Conservation (phyloP, 2,329 filamentous ascomycete genomes). For the Laburnicola sp. region DNA sequence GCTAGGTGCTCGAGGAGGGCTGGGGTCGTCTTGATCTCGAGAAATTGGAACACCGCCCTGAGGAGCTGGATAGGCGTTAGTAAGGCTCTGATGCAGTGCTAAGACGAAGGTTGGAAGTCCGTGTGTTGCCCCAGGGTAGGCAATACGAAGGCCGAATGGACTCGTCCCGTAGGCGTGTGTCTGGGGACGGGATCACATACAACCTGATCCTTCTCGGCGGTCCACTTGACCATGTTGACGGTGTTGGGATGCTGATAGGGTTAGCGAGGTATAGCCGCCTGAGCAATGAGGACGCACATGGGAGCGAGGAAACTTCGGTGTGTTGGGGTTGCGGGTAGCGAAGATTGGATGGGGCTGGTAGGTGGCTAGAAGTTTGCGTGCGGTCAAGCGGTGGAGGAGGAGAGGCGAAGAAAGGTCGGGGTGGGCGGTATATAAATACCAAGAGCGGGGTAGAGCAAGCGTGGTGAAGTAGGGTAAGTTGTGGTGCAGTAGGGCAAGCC, state of each 20-base stretch:
- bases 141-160: no score
- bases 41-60: slow-evolving; percentile 22
- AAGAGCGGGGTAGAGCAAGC: not conserved
- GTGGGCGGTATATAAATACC: slow-evolving; percentile 1
- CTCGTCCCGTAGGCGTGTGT: not conserved
- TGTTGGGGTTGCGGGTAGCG: no score
- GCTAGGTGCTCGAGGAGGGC: slow-evolving; percentile 20
- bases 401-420: not conserved
- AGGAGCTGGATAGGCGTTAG: slow-evolving; percentile 20
- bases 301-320: no score
- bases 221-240: slow-evolving; percentile 28
- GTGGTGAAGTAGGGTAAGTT: slow-evolving; percentile 11
- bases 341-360: not conserved
- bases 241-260: not conserved
- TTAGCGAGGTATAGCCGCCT: no score
- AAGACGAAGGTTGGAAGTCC: not conserved
- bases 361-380: not conserved
- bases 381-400: not conserved
- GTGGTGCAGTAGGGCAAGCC: not conserved
- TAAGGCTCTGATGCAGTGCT: slow-evolving; percentile 1
- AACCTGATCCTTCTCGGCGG: slow-evolving; percentile 22
- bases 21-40: slow-evolving; percentile 17
- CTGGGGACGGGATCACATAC: slow-evolving; percentile 13
- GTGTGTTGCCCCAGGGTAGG: not conserved
- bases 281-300: no score